Evolutionary conservation across 441 rosid genomes (phyloP), one percentile per base, ranked within the genome.

Genomic region (Croton setiger): DNA sequence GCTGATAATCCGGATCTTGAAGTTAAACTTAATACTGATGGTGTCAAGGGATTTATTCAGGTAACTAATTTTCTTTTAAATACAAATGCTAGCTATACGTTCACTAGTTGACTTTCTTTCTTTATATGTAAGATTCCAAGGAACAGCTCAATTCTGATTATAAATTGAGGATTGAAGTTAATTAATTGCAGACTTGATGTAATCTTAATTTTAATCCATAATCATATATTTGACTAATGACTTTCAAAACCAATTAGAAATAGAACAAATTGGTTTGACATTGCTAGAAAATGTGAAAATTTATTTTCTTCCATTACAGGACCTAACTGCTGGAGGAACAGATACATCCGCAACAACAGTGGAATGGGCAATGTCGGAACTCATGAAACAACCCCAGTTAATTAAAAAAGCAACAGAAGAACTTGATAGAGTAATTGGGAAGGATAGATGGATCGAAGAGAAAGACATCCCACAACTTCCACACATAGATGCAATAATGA

Each of bases 341-440:
- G 75, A 74, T 15, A 81, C 67, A 0, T 73, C 81, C 0, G 74
- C 78, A 0, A 59, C 66, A 4, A 67, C 77, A 0, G 72, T 71
- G 3, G 79, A 75, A n/a, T 81, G 82, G 84, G 78, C 80, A 2
- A 71, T 81, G 23, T 75, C 82, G 5, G 78, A 75, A 36, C 73
- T 81, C 41, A 12, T 68, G 58, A 81, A 66, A 48, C 60, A 74
- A 4, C 78, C 80, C 0, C 20, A 69, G 0, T 36, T 78, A 9
- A 60, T 78, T 1, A 41, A 60, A 7, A 76, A 64, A 44, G 80
- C 78, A 67, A 69, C 70, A 5, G 73, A 75, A 60, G 82, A 81
- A 21, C 72, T 78, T 3, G 84, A 81, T 17, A 63, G 75, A 15
- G 76, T 73, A 3, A 60, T 81, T 1, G 80, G 82, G 0, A 71